These are phyloP conservation scores for Microthlaspi erraticum DNA, from an alignment of 345 rosid genomes.

Conservation along the genomic window DNA sequence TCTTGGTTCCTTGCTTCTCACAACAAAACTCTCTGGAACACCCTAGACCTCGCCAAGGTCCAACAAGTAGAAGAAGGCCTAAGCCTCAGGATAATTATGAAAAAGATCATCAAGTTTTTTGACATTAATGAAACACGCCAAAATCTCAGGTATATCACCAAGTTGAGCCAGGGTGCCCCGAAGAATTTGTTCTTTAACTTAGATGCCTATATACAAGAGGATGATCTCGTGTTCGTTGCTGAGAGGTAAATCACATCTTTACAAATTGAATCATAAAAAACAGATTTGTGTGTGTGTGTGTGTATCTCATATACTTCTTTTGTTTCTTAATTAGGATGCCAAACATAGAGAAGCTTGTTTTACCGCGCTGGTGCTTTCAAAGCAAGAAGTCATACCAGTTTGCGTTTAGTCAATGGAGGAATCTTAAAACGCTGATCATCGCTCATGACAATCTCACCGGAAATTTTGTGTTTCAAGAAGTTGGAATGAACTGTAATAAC, in stretches of 20 bases:
- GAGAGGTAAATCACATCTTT: slow-evolving; percentile 19
- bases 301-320: neutral
- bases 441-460: neutral
- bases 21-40: slow-evolving; percentile 14
- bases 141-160: neutral
- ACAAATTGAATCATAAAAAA: neutral
- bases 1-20: slow-evolving; percentile 31
- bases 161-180: slow-evolving; percentile 4
- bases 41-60: neutral
- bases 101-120: neutral
- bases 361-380: neutral
- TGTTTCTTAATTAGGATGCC: slow-evolving; percentile 2
- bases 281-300: neutral
- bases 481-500: slow-evolving; percentile 26
- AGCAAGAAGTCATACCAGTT: neutral
- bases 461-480: neutral
- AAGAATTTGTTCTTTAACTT: slow-evolving; percentile 22
- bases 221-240: slow-evolving; percentile 13
- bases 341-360: slow-evolving; percentile 21
- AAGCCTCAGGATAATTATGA: neutral
- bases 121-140: neutral
- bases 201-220: neutral
- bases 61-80: neutral
- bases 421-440: slow-evolving; percentile 25
- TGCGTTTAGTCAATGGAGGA: slow-evolving; percentile 24